These are phyloP conservation scores for Nakataea oryzae DNA, from an alignment of 2,329 filamentous ascomycete species.

Conservation along the genomic window DNA sequence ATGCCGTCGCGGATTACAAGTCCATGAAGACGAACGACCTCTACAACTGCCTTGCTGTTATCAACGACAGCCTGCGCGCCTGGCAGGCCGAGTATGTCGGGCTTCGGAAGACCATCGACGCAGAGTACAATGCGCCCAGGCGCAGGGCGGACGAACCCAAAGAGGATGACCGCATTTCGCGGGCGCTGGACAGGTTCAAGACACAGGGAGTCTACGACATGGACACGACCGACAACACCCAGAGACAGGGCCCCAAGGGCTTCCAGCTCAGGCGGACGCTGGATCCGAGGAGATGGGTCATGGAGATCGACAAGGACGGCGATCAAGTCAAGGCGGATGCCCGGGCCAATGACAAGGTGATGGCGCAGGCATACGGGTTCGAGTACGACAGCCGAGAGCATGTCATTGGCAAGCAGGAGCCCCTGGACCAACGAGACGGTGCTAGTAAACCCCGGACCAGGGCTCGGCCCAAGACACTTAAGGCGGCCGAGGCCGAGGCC, in stretches of 20 bases:
- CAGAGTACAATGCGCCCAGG: slow-evolving; percentile 45
- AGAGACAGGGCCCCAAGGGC: slow-evolving; percentile 22
- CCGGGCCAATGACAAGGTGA: slow-evolving; percentile 41
- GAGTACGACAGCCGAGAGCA: slow-evolving; percentile 48
- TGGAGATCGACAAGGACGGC: slow-evolving; percentile 31
- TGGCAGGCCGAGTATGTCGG: slow-evolving; percentile 46
- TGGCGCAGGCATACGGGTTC: slow-evolving; percentile 50
- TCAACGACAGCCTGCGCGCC: slow-evolving; percentile 33
- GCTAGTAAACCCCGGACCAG: slow-evolving; percentile 38
- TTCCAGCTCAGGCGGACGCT: slow-evolving; percentile 3
- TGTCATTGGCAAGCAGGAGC: slow-evolving; percentile 49
- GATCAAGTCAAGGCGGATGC: slow-evolving; percentile 35
- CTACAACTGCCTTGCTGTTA: slow-evolving; percentile 29
- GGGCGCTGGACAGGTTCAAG: slow-evolving; percentile 28
- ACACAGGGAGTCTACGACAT: slow-evolving; percentile 17
- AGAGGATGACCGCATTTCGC: slow-evolving; percentile 23
- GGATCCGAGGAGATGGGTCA: slow-evolving; percentile 15
- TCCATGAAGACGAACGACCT: slow-evolving; percentile 36
- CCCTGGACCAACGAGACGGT: slow-evolving; percentile 43
- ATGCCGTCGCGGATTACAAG: slow-evolving; percentile 38
- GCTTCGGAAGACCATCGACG: slow-evolving; percentile 39
- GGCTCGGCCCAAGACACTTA: slow-evolving; percentile 46
- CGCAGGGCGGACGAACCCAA: slow-evolving; percentile 29
- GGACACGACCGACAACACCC: slow-evolving; percentile 18
- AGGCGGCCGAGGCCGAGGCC: slow-evolving; percentile 41